phyloP scores from a whole-genome alignment of 1,139 yeast genomes.

The Spencermartinsiella ligniputridi region DNA sequence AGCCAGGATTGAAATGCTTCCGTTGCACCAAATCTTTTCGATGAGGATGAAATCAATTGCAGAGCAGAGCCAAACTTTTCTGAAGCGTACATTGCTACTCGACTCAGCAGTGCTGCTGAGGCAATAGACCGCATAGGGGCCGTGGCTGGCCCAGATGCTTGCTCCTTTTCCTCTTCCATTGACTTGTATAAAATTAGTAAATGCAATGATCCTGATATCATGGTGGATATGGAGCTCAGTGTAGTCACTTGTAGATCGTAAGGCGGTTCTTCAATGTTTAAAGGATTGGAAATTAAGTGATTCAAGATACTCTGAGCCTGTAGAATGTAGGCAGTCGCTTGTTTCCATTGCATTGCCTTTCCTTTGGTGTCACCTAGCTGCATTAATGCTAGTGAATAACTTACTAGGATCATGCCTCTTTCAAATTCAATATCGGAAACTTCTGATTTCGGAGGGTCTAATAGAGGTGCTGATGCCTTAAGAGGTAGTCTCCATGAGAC shows the following conservation, averaged over 20 bases:
- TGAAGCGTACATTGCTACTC: constrained; percentile 34
- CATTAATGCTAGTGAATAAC: constrained; percentile 29
- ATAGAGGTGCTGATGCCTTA: constrained; percentile 17
- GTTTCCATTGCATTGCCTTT: constrained; percentile 26
- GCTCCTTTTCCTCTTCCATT: constrained; percentile 2
- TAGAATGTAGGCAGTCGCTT: constrained; percentile 27
- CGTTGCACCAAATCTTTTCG: constrained; percentile 10
- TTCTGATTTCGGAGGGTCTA: constrained; percentile 25
- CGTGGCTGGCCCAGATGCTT: not conserved
- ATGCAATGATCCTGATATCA: constrained; percentile 32
- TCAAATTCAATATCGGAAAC: constrained; percentile 29
- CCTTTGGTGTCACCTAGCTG: constrained; percentile 21
- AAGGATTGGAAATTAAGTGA: constrained; percentile 25
- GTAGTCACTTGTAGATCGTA: constrained; percentile 27
- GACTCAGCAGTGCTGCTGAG: constrained; percentile 28
- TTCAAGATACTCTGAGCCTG: constrained; percentile 28
- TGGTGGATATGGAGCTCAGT: constrained; percentile 23
- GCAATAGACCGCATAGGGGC: constrained; percentile 11
- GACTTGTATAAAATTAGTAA: constrained; percentile 27
- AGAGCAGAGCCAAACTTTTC: constrained; percentile 31
- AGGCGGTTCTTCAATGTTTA: constrained; percentile 15
- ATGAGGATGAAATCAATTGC: constrained; percentile 16
- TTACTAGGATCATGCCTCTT: constrained; percentile 28
- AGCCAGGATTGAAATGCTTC: constrained; percentile 28
- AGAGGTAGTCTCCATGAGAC: constrained; percentile 31